Base-by-base conservation (phyloP, 257 asterid genomes). In the Galeopsis tetrahit region DNA sequence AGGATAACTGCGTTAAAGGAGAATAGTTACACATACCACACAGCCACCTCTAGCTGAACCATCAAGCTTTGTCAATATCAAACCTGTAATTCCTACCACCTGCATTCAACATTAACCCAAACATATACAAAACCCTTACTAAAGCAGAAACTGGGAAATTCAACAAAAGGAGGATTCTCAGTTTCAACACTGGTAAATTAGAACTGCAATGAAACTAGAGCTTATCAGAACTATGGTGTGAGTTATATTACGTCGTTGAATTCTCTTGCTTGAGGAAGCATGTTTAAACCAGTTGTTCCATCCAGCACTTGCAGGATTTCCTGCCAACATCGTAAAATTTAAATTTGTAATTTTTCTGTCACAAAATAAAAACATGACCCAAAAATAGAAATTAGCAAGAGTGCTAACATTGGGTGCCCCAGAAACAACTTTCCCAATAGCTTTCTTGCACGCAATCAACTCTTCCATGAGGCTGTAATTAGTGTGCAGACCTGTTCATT, bases 41-140 rank as follows among this genome's bases (percentile, higher is more conserved):
- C 99, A 94, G 70, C 99, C 99, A 76, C 99, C 99, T 85, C 97
- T 85, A n/a, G 99, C 99, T 36, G 99, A 70, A 58, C 99, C 99
- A 73, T 94, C 99, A 7, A 94, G 96, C 75, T 91, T 94, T 7
- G 99, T 91, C 86, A 94, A 77, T 75, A 94, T 91, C 83, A 94
- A 82, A 72, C 99, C 99, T n/a, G 99, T 94, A 35, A 91, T 80
- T 69, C 97, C 97, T 57, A 91, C 97, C 75, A 94, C 97, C 99
- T 94, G 87, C 40, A 58, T 31, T 42, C 13, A 79, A 52, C 13
- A 75, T 15, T 10, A 69, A 63, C 55, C 46, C 58, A 62, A 60
- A 81, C 63, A 51, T 0, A 21, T 21, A 39, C 55, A 51, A 32
- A 72, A 28, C 15, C 10, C n/a, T 70, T 17, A 55, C 4, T 1